A percentile compares a stretch with the other conserved stretches of the same genome.
phyloP scores from a whole-genome alignment of 2,329 filamentous ascomycete species.

The Colletotrichum lentis region DNA sequence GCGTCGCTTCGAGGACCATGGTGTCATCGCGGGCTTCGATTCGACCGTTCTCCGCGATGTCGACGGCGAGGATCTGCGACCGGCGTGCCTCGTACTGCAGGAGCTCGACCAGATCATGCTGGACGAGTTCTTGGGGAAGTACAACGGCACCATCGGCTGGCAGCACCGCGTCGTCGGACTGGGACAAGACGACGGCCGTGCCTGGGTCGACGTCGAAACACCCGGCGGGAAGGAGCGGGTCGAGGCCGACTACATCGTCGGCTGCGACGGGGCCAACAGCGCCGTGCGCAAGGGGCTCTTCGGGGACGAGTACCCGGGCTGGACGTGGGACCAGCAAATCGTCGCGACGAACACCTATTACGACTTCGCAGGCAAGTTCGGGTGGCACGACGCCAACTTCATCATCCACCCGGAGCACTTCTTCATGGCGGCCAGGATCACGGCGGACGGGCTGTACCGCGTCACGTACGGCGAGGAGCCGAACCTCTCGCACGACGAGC shows the following conservation, averaged over 20 bases:
- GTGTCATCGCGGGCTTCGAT: constrained; percentile 50
- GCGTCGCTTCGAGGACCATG: constrained; percentile 49
- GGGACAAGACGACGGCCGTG: constrained; percentile 55
- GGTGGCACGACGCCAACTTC: constrained; percentile 66
- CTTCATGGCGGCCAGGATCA: constrained; percentile 68
- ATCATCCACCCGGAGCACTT: constrained; percentile 69
- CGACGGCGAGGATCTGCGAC: constrained; percentile 51
- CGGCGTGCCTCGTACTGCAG: constrained; percentile 53
- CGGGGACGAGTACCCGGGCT: constrained; percentile 65
- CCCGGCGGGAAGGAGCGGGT: constrained; percentile 48
- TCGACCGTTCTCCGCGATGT: constrained; percentile 46
- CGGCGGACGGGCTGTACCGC: constrained; percentile 66
- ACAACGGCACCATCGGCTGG: constrained; percentile 53
- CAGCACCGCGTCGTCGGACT: constrained; percentile 56
- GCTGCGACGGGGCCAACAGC: constrained; percentile 64
- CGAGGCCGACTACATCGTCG: constrained; percentile 62
- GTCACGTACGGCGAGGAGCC: constrained; percentile 69
- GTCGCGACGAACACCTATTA: constrained; percentile 72
- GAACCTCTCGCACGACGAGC: constrained; percentile 61
- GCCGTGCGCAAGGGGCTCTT: constrained; percentile 59
- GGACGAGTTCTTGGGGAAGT: constrained; percentile 49
- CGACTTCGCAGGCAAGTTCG: constrained; percentile 62
- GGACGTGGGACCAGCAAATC: constrained; percentile 68
- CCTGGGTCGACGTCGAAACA: constrained; percentile 56
- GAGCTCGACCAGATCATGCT: constrained; percentile 55